These are phyloP conservation scores for Phytophthora pistaciae DNA, from an alignment of 352 stramenopile species.

Conservation along the genomic window DNA sequence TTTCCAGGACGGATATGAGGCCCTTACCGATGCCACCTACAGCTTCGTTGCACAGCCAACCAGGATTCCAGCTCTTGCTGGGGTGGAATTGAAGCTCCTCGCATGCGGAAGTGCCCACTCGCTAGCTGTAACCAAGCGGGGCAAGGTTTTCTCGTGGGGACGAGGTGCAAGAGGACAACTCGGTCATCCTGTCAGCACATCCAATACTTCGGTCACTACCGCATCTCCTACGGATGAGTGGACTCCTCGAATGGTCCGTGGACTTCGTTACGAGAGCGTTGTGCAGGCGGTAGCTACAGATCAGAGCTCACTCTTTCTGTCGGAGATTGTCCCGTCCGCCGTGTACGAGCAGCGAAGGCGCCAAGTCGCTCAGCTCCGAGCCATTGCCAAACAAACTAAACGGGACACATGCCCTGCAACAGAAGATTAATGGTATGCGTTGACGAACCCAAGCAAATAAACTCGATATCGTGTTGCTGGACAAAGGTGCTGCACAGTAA, in stretches of 20 bases:
- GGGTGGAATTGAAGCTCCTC: conserved; percentile 60
- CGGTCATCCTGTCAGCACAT: conserved; percentile 25
- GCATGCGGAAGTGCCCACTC: conserved; percentile 61
- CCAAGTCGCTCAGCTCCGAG: conserved; percentile 58
- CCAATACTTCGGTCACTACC: background rate
- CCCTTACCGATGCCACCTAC: conserved; percentile 73
- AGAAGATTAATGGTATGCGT: background rate
- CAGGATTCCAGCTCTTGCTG: conserved; percentile 50
- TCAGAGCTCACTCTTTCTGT: conserved; percentile 62
- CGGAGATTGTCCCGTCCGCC: conserved; percentile 44
- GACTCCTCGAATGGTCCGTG: conserved; percentile 49
- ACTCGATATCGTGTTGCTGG: background rate
- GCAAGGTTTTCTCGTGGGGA: conserved; percentile 73
- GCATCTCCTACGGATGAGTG: conserved; percentile 43
- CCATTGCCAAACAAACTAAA: conserved; percentile 26
- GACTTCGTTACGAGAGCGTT: conserved; percentile 62
- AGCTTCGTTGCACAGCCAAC: conserved; percentile 58
- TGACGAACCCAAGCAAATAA: background rate
- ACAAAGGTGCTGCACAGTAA: background rate
- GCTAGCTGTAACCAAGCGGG: conserved; percentile 55
- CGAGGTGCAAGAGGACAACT: conserved; percentile 58
- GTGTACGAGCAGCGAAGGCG: conserved; percentile 57
- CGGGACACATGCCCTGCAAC: conserved; percentile 23
- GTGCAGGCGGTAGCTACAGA: conserved; percentile 64
- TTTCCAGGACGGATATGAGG: conserved; percentile 77